phyloP scores from a whole-genome alignment of 768 basidiomycete species.

The Cystofilobasidium capitatum region DNA sequence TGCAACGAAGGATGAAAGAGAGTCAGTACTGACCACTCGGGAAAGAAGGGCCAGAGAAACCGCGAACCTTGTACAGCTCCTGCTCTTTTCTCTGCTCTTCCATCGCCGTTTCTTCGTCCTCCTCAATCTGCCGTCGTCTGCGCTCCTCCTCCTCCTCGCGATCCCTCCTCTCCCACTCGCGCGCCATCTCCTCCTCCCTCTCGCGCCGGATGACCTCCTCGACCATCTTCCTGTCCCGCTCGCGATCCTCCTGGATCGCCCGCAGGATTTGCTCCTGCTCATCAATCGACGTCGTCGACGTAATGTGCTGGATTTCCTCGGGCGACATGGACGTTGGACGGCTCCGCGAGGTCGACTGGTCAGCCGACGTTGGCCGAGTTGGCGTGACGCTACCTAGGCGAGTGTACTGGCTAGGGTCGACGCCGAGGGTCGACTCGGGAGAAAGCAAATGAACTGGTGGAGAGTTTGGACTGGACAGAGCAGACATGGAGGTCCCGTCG shows the following conservation, averaged over 20 bases:
- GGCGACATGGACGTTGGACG: constrained; percentile 6
- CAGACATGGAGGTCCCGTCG: not conserved
- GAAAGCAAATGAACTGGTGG: not conserved
- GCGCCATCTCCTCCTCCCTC: constrained; percentile 27
- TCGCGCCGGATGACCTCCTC: constrained; percentile 21
- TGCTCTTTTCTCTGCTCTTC: constrained; percentile 38
- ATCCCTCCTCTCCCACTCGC: constrained; percentile 31
- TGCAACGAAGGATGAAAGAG: not conserved
- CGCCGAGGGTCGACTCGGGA: not conserved
- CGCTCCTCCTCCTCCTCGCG: constrained; percentile 36
- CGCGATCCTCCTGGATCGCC: constrained; percentile 27
- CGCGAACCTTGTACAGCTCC: constrained; percentile 36
- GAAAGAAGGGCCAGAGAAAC: constrained; percentile 7
- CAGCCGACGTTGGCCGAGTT: constrained; percentile 7
- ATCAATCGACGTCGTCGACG: constrained; percentile 15
- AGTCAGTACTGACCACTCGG: not conserved
- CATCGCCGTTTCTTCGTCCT: constrained; percentile 36
- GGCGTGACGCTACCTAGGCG: constrained; percentile 27
- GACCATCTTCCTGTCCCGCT: constrained; percentile 32
- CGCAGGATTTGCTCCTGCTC: constrained; percentile 24
- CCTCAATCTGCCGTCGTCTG: constrained; percentile 32
- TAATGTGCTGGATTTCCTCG: constrained; percentile 21
- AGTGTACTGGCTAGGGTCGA: not conserved
- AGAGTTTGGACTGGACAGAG: constrained; percentile 12
- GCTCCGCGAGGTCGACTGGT: not conserved